Percentiles rank a stretch among this genome's conserved stretches.
Evolutionary conservation across 495 filamentous ascomycete species (phyloP).

Genomic region (Penicillium pancosmium): DNA sequence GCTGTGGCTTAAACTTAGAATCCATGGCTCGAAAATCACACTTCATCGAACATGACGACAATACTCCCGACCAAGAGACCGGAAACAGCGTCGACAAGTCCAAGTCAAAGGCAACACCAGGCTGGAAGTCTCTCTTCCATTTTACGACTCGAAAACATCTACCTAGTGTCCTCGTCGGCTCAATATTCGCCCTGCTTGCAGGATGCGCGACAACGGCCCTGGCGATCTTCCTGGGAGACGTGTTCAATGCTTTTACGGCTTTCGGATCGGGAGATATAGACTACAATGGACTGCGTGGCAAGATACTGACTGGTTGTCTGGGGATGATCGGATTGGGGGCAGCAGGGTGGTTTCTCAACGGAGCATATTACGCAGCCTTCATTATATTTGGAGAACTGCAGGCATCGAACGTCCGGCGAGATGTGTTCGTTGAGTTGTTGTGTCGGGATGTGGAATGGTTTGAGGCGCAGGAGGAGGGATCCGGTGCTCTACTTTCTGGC

Average conservation of each 20-base stretch:
- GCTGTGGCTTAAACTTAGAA: not conserved
- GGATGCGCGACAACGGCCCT: slow-evolving; percentile 65
- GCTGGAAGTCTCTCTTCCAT: slow-evolving; percentile 63
- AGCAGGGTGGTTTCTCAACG: slow-evolving; percentile 65
- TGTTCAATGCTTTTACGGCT: slow-evolving; percentile 71
- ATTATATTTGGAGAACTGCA: slow-evolving; percentile 80
- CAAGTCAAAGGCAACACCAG: slow-evolving; percentile 18
- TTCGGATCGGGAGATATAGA: slow-evolving; percentile 61
- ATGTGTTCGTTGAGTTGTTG: slow-evolving; percentile 68
- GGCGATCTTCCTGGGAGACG: slow-evolving; percentile 71
- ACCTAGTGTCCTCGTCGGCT: slow-evolving; percentile 51
- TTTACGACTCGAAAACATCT: slow-evolving; percentile 71
- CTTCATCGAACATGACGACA: slow-evolving; percentile 1
- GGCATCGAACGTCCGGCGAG: slow-evolving; percentile 62
- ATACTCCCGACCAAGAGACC: not conserved
- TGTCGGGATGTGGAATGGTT: slow-evolving; percentile 82
- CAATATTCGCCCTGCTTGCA: slow-evolving; percentile 59
- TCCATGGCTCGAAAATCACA: not conserved
- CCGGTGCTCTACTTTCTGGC: slow-evolving; percentile 68
- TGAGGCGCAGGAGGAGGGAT: slow-evolving; percentile 70
- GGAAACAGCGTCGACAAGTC: slow-evolving; percentile 1
- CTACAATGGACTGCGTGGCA: slow-evolving; percentile 50
- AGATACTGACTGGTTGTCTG: slow-evolving; percentile 60
- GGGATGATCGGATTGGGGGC: slow-evolving; percentile 62
- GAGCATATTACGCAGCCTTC: slow-evolving; percentile 67